Conservation (phyloP, 768 basidiomycete genomes). For the Infundibulicybe gibba region DNA sequence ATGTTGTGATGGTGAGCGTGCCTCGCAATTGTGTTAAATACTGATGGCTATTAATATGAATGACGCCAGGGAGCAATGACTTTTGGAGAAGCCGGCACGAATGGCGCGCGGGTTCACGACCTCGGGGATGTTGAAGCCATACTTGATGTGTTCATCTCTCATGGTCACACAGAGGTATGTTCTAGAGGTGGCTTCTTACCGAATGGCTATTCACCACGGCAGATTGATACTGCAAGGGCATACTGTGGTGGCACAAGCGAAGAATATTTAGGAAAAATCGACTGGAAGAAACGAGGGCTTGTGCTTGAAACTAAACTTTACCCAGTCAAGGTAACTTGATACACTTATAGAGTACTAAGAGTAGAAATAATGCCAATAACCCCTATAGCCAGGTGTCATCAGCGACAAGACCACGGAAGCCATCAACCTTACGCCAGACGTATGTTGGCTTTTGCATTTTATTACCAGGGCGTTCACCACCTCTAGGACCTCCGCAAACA, state of each 20-base stretch:
- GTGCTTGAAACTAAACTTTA: neutral
- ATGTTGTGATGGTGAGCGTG: constrained; percentile 32
- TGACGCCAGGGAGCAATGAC: constrained; percentile 40
- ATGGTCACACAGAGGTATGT: constrained; percentile 42
- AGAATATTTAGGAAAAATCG: neutral
- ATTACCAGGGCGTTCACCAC: neutral
- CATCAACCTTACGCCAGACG: neutral
- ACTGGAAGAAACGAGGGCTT: neutral
- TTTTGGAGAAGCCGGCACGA: constrained; percentile 35
- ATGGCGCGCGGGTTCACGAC: constrained; percentile 37
- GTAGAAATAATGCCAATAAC: neutral
- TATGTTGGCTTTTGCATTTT: constrained; percentile 18
- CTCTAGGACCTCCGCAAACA: constrained; percentile 38
- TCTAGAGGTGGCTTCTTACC: no score
- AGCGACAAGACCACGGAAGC: neutral
- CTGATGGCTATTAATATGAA: no score
- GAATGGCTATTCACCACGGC: neutral
- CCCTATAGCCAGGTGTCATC: neutral
- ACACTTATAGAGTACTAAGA: no score
- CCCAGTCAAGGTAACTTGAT: neutral
- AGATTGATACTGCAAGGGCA: constrained; percentile 14
- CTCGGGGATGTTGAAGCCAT: constrained; percentile 39
- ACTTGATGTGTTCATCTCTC: constrained; percentile 43
- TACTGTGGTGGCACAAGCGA: constrained; percentile 2
- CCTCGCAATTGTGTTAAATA: neutral